Percentiles rank a stretch among this genome's conserved stretches.
Conservation (phyloP, 768 basidiomycete genomes). For the Termitomyces sp. region DNA sequence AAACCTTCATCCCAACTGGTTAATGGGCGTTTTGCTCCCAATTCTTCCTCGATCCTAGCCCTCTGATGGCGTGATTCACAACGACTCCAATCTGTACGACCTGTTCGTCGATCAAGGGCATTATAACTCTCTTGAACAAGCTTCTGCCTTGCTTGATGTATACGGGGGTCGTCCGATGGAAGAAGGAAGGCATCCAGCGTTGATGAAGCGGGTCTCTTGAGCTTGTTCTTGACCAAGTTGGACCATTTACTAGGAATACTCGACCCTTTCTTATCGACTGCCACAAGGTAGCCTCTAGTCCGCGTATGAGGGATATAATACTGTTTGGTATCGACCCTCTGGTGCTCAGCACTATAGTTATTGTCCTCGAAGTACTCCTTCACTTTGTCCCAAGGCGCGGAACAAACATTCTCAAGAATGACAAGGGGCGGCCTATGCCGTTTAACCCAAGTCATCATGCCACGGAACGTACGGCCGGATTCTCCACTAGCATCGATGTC, state of each 20-base stretch:
- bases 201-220: conserved; percentile 83
- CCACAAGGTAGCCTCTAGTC: conserved; percentile 84
- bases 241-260: conserved; percentile 69
- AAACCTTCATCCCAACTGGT: conserved; percentile 92
- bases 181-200: conserved; percentile 92
- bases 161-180: conserved; percentile 86
- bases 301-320: conserved; percentile 96
- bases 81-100: conserved; percentile 85
- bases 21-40: conserved; percentile 81
- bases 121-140: conserved; percentile 69
- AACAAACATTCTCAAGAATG: conserved; percentile 91
- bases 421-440: conserved; percentile 88
- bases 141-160: conserved; percentile 84
- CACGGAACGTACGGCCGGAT: conserved; percentile 89
- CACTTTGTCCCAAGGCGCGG: conserved; percentile 85
- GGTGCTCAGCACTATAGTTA: conserved; percentile 68
- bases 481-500: conserved; percentile 88
- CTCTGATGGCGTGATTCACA: conserved; percentile 92
- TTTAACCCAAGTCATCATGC: conserved; percentile 91
- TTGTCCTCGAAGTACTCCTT: conserved; percentile 68
- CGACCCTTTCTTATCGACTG: conserved; percentile 63
- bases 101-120: conserved; percentile 62
- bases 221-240: conserved; percentile 49
- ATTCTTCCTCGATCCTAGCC: conserved; percentile 75
- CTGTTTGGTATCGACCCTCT: conserved; percentile 79